Percentiles rank a stretch among this genome's conserved stretches.
Evolutionary conservation across 768 basidiomycete species (phyloP).

Genomic region (Auricularia auricula-judae): DNA sequence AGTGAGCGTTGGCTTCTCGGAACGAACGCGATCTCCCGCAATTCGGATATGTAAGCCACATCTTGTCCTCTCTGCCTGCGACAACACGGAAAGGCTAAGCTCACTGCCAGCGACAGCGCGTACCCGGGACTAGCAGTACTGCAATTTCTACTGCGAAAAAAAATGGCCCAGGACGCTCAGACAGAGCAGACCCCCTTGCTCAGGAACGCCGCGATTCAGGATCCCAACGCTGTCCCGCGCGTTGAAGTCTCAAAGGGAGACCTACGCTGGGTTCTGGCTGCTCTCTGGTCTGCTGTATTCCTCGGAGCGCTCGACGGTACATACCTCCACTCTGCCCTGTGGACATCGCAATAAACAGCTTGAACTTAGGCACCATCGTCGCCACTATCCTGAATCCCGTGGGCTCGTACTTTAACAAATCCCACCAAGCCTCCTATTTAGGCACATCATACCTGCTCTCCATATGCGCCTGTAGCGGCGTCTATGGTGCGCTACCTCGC

Average conservation of each 20-base stretch:
- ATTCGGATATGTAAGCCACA: too few relatives aligned
- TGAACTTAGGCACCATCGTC: constrained; percentile 60
- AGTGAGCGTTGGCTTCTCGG: too few relatives aligned
- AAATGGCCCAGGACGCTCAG: neutral
- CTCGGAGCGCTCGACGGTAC: constrained; percentile 76
- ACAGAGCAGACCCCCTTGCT: neutral
- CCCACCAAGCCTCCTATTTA: constrained; percentile 65
- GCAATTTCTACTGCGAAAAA: neutral
- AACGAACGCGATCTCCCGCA: too few relatives aligned
- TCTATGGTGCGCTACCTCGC: constrained; percentile 46
- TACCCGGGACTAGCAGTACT: too few relatives aligned
- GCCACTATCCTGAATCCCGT: constrained; percentile 79
- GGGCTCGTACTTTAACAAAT: constrained; percentile 73
- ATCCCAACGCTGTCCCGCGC: neutral
- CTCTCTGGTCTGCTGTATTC: constrained; percentile 53
- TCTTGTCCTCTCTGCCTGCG: too few relatives aligned
- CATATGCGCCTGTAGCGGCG: constrained; percentile 82
- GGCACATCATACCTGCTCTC: constrained; percentile 82
- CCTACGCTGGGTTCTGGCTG: neutral
- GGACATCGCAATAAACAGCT: neutral
- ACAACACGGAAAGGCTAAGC: too few relatives aligned
- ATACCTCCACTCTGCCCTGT: neutral
- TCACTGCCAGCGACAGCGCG: too few relatives aligned
- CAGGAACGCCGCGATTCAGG: neutral
- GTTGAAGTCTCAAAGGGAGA: neutral